These are phyloP conservation scores for Chalciporus piperatus DNA, from an alignment of 768 basidiomycete species.

Conservation along the genomic window DNA sequence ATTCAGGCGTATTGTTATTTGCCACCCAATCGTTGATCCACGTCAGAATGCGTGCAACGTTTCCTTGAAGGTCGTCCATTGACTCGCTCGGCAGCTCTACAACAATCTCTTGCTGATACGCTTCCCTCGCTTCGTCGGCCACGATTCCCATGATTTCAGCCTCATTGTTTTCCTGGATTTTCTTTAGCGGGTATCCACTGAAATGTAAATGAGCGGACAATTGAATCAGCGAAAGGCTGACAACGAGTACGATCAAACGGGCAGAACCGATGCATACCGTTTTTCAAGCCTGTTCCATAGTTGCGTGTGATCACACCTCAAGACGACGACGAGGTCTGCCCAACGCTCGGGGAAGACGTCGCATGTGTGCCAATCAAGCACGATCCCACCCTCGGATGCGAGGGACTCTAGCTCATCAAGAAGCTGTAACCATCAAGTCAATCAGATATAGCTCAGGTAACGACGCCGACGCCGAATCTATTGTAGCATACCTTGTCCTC, in stretches of 20 bases:
- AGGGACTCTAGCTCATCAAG: conserved; percentile 84
- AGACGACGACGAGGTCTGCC: conserved; percentile 92
- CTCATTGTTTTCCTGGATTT: conserved; percentile 97
- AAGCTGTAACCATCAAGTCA: conserved; percentile 45
- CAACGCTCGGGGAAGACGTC: conserved; percentile 94
- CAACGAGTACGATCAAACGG: not conserved
- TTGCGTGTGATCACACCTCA: conserved; percentile 82
- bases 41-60: conserved; percentile 80
- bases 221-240: too few relatives aligned
- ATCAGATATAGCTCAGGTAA: not conserved
- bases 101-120: conserved; percentile 83
- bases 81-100: conserved; percentile 79
- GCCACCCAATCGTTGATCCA: conserved; percentile 82
- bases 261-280: conserved; percentile 50
- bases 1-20: conserved; percentile 18
- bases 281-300: conserved; percentile 91
- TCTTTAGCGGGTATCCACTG: conserved; percentile 85
- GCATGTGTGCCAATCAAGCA: conserved; percentile 95
- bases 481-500: conserved; percentile 80
- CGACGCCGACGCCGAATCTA: not conserved
- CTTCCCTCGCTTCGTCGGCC: conserved; percentile 80
- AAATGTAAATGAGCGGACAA: not conserved
- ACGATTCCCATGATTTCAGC: conserved; percentile 98
- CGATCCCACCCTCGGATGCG: conserved; percentile 66
- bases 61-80: conserved; percentile 78